A percentile compares a stretch with the other conserved stretches of the same genome.
Conservation (phyloP, 2,329 filamentous ascomycete species). For the Colletotrichum plurivorum region DNA sequence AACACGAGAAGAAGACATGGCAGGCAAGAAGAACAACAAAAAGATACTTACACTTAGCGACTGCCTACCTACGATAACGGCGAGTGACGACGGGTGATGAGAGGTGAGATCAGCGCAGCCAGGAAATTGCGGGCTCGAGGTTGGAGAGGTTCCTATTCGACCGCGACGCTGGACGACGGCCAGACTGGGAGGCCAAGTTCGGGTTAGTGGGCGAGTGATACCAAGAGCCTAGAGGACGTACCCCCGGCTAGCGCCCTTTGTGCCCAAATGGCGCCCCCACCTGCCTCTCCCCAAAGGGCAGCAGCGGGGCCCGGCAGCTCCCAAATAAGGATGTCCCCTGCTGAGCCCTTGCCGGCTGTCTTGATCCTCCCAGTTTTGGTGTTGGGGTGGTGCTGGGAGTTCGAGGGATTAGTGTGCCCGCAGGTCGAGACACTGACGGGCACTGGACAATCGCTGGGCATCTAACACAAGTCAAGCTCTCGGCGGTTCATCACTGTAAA, state of each 20-base stretch:
- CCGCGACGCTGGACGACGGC: neutral
- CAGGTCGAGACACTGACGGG: neutral
- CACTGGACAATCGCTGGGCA: too few relatives aligned
- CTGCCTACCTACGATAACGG: constrained; percentile 5
- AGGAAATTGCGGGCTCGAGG: constrained; percentile 37
- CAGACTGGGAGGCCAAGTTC: neutral
- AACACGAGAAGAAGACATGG: too few relatives aligned
- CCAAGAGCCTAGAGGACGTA: constrained; percentile 3
- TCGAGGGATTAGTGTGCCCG: neutral
- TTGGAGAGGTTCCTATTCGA: constrained; percentile 36
- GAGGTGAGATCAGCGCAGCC: constrained; percentile 36
- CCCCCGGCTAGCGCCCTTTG: constrained; percentile 25
- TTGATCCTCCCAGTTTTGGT: constrained; percentile 25
- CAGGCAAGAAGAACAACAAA: too few relatives aligned
- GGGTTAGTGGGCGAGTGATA: constrained; percentile 19
- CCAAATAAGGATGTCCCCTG: constrained; percentile 28
- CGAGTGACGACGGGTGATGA: constrained; percentile 17
- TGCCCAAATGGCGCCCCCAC: constrained; percentile 24
- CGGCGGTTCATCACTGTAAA: constrained; percentile 7
- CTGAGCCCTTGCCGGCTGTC: neutral
- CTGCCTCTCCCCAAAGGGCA: constrained; percentile 22
- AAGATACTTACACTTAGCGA: constrained; percentile 2
- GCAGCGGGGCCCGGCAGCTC: constrained; percentile 23
- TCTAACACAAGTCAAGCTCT: neutral
- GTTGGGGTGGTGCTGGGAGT: neutral